Evolutionary conservation across 169 alveolate species (phyloP).

Genomic region (Babesia sp.): DNA sequence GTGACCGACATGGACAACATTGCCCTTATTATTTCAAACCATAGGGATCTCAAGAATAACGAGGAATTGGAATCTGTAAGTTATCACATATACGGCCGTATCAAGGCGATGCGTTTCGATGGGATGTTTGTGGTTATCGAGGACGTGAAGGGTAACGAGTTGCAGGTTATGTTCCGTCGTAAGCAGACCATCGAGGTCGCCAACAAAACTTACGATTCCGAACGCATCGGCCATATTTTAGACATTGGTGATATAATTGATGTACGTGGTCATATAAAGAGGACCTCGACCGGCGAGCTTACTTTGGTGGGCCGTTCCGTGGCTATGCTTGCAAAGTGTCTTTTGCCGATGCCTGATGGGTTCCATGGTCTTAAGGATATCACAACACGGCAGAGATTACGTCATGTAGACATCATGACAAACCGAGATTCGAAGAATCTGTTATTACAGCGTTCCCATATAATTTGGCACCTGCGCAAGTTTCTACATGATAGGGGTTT

Average conservation of each 20-base stretch:
- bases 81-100: conserved; percentile 43
- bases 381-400: conserved; percentile 91
- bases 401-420: conserved; percentile 95
- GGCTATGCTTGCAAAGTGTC: conserved; percentile 90
- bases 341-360: conserved; percentile 95
- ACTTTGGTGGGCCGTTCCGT: conserved; percentile 89
- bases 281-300: conserved; percentile 96
- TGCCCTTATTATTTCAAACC: not conserved
- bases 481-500: conserved; percentile 91
- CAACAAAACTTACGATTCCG: not conserved
- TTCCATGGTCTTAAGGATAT: conserved; percentile 93
- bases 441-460: conserved; percentile 76
- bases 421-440: conserved; percentile 86
- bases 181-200: conserved; percentile 9
- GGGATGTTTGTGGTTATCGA: conserved; percentile 51
- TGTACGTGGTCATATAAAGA: conserved; percentile 80
- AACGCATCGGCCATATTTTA: conserved; percentile 35
- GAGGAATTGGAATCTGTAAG: conserved; percentile 16
- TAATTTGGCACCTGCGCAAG: conserved; percentile 81
- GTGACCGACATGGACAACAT: not conserved
- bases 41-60: conserved; percentile 19
- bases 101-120: conserved; percentile 40
- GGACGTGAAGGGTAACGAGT: conserved; percentile 16
- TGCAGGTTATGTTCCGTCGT: conserved; percentile 54
- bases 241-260: conserved; percentile 74